A percentile compares a stretch with the other conserved stretches of the same genome.
These are phyloP conservation scores for Colletotrichum aenigma DNA, from an alignment of 2,329 filamentous ascomycete genomes.

Conservation along the genomic window DNA sequence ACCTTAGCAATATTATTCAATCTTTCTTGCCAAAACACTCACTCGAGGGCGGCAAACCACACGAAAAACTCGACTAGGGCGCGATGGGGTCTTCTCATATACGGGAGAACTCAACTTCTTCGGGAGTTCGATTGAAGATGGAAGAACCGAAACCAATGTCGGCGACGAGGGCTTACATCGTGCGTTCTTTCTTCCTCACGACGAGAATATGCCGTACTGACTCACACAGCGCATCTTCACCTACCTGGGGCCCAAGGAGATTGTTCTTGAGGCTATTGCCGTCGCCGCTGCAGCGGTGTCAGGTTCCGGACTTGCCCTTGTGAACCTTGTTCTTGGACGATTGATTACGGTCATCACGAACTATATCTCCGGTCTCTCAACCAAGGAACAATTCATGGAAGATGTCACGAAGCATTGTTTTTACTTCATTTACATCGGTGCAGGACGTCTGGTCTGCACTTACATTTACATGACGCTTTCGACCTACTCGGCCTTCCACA, in stretches of 20 bases:
- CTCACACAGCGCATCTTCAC: neutral
- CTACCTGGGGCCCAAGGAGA: neutral
- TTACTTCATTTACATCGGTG: neutral
- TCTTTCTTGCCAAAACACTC: accelerated
- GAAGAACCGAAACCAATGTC: neutral
- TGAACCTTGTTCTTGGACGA: slow-evolving; percentile 38
- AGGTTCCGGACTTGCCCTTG: slow-evolving; percentile 36
- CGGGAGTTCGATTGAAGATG: neutral
- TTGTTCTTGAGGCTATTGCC: neutral
- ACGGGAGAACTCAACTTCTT: neutral
- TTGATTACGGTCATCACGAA: slow-evolving; percentile 37
- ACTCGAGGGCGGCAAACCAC: neutral
- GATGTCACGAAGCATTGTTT: neutral
- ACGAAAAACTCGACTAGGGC: neutral
- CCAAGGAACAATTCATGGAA: slow-evolving; percentile 25
- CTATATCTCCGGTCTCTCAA: slow-evolving; percentile 28
- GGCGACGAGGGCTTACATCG: neutral
- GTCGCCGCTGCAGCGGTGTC: slow-evolving; percentile 36
- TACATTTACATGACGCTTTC: neutral
- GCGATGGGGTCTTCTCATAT: neutral
- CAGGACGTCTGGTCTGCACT: neutral
- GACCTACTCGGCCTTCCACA: neutral
- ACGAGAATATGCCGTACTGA: neutral
- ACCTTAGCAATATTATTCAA: neutral
- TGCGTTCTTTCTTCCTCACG: neutral